phyloP scores from a whole-genome alignment of 306 rosid genomes.

The Cicer arietinum region DNA sequence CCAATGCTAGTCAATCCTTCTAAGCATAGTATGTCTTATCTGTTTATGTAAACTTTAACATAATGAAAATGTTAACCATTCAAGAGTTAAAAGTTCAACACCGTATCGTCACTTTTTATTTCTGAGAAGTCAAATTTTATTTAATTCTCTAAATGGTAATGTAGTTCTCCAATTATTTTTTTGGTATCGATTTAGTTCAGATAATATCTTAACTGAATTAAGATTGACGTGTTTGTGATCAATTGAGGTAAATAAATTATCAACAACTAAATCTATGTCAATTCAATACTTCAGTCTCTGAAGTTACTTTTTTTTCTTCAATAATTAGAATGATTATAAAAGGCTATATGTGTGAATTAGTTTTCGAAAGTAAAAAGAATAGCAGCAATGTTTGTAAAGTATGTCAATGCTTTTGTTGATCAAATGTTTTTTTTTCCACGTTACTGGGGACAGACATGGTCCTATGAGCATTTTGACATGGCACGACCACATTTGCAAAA shows the following conservation, averaged over 20 bases:
- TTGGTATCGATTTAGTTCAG: neutral
- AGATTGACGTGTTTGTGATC: neutral
- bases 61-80: neutral
- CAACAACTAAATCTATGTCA: neutral
- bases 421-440: conserved; percentile 2
- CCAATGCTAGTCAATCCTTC: neutral
- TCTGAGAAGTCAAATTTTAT: neutral
- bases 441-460: conserved; percentile 60
- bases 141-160: neutral
- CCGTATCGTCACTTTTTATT: neutral
- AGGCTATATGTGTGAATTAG: neutral
- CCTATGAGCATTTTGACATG: conserved; percentile 66
- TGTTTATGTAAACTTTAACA: neutral
- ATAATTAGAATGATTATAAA: neutral
- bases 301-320: neutral
- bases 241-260: neutral
- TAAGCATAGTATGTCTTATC: neutral
- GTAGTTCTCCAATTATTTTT: neutral
- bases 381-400: conserved; percentile 5
- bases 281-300: neutral
- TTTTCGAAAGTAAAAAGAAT: conserved; percentile 7
- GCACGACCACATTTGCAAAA: conserved; percentile 57
- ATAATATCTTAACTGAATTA: neutral
- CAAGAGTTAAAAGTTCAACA: neutral
- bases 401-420: conserved; percentile 27